A percentile compares a stretch with the other conserved stretches of the same genome.
These are phyloP conservation scores for Malus hybrid DNA, from an alignment of 331 rosid species.

Conservation along the genomic window DNA sequence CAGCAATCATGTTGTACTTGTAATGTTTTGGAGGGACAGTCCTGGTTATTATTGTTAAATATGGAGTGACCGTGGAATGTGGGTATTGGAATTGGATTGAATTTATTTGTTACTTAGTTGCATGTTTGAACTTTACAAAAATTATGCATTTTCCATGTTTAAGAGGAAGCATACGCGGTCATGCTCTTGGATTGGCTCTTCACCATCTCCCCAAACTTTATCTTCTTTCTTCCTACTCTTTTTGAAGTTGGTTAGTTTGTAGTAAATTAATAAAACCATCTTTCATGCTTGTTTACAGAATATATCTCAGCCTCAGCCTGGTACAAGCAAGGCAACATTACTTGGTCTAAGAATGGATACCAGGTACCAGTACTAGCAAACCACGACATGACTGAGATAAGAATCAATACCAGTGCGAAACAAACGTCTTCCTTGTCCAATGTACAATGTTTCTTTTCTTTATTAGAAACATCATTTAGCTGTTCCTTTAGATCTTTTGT, in stretches of 20 bases:
- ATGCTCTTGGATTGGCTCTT: not conserved
- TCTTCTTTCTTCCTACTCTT: not conserved
- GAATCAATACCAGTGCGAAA: not conserved
- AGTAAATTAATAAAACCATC: not conserved
- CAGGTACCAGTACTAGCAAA: not conserved
- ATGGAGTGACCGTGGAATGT: too few relatives aligned
- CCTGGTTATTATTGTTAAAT: too few relatives aligned
- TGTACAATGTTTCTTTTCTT: not conserved
- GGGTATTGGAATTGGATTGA: too few relatives aligned
- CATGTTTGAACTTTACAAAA: not conserved
- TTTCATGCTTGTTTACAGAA: not conserved
- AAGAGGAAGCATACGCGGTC: not conserved
- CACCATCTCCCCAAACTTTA: not conserved
- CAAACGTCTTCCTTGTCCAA: not conserved
- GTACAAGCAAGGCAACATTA: not conserved
- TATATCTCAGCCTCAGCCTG: not conserved
- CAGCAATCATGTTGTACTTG: too few relatives aligned
- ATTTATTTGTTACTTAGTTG: too few relatives aligned
- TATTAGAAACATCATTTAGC: not conserved
- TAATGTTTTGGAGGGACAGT: too few relatives aligned
- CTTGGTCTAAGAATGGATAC: not conserved
- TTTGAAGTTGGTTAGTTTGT: not conserved
- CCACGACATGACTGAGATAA: not conserved
- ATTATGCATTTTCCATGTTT: not conserved
- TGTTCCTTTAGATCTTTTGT: not conserved